These are phyloP conservation scores for Solanum raphanifolium DNA, from an alignment of 257 asterid species.

Conservation along the genomic window DNA sequence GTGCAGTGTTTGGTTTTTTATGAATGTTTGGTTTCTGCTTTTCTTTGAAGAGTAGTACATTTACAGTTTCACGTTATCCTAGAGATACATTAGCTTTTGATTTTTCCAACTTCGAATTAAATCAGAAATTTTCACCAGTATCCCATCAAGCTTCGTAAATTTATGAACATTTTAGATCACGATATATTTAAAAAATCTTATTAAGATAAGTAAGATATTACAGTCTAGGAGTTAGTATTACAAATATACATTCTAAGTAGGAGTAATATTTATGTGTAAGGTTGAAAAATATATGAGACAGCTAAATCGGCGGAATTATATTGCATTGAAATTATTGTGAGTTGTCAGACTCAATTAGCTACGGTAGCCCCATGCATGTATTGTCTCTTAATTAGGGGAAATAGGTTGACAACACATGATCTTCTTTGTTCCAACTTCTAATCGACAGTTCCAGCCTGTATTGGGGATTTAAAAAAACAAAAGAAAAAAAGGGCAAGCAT, in stretches of 20 bases:
- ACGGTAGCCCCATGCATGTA: background rate
- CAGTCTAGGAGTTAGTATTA: no score
- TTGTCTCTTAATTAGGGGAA: background rate
- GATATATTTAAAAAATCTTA: no score
- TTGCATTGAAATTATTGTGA: background rate
- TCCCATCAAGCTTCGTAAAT: background rate
- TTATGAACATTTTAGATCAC: background rate
- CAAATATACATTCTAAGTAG: no score
- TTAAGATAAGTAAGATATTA: no score
- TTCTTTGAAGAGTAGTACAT: background rate
- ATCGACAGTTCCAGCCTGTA: background rate
- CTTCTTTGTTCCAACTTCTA: background rate
- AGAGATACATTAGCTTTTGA: background rate
- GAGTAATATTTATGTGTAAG: background rate
- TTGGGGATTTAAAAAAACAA: background rate
- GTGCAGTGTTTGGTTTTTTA: slow-evolving; percentile 15
- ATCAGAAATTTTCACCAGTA: background rate
- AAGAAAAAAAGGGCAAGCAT: background rate
- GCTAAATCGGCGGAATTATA: background rate
- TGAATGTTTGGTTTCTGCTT: slow-evolving; percentile 22
- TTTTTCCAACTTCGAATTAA: background rate
- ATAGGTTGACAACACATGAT: background rate
- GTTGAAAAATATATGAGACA: background rate
- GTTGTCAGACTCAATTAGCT: background rate
- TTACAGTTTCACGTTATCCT: background rate